These are phyloP conservation scores for Wickerhamomyces bovis DNA, from an alignment of 805 yeast genomes.

Conservation along the genomic window DNA sequence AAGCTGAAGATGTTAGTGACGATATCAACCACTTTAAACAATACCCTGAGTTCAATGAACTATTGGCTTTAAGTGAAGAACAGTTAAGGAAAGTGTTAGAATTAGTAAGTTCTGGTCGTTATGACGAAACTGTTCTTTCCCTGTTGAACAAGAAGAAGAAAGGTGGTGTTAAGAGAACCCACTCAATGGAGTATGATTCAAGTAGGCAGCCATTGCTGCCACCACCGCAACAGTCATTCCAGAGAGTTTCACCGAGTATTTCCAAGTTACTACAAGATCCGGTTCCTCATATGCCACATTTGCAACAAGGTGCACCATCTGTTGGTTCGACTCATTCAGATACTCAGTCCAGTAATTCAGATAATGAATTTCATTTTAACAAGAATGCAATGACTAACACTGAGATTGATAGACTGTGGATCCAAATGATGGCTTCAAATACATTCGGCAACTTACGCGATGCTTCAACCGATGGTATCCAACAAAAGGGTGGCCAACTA, in stretches of 20 bases:
- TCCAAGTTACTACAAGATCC: background rate
- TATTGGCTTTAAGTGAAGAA: slow-evolving; percentile 12
- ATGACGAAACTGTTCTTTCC: slow-evolving; percentile 13
- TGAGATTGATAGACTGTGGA: slow-evolving; percentile 22
- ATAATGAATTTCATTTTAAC: slow-evolving; percentile 12
- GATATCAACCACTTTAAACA: slow-evolving; percentile 16
- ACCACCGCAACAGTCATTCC: background rate
- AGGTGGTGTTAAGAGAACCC: background rate
- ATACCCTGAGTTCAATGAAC: slow-evolving; percentile 22
- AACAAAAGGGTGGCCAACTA: background rate
- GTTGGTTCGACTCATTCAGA: background rate
- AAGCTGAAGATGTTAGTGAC: slow-evolving; percentile 6
- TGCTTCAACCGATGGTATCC: background rate
- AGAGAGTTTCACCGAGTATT: background rate
- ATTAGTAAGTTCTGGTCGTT: slow-evolving; percentile 9
- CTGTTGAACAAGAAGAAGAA: slow-evolving; percentile 7
- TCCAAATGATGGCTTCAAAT: slow-evolving; percentile 20
- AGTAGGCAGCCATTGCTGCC: background rate
- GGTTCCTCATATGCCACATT: background rate
- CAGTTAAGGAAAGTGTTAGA: slow-evolving; percentile 20
- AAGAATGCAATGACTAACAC: slow-evolving; percentile 11
- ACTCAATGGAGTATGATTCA: background rate
- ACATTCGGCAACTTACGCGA: background rate
- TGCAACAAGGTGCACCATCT: background rate
- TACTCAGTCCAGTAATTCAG: background rate